Base-by-base conservation (phyloP, 1,284 basidiomycete genomes). In the Vanrija sp. region DNA sequence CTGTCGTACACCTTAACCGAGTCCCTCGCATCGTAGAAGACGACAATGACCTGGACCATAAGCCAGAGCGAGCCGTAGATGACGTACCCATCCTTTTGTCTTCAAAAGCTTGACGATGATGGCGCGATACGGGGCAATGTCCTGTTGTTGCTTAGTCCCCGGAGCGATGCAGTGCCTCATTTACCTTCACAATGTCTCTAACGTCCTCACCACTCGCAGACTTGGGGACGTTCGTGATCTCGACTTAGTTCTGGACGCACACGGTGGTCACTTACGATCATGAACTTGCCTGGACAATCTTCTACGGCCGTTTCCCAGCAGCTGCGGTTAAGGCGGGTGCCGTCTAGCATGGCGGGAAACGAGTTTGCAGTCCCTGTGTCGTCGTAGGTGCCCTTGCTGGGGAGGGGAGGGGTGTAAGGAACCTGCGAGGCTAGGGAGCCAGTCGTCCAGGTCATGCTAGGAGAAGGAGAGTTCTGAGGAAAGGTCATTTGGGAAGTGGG, bases 21-120 rank as follows among this genome's bases (percentile, higher is more conserved):
- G 29, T 73, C 54, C 14, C 74, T 65, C 7, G 67, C 54, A 61
- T 76, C 74, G 46, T 63, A 64, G 60, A 74, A 74, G 29, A 56
- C 60, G 3, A 71, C 57, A 12, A 74, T 57, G 21, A 74, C 56
- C 73, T 75, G 38, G 6, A 0, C 26, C 34, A 15, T 55, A 6
- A 51, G 46, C 8, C 39, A 25, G 49, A 18, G 40, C 39, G 19
- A 39, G n/a, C 7, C 12, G 15, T 21, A 9, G 16, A 10, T 23
- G 3, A 59, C 70, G 49, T 34, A 72, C 72, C 46, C 49, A 61
- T 15, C 72, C 72, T 38, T 55, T 61, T 10, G 46, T 56, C 18
- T 54, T 28, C 6, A 71, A 59, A 40, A 64, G 55, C n/a, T 66
- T 66, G 55, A 60, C 49, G 10, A 72, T 57, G 38, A 74, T 58